A percentile compares a stretch with the other conserved stretches of the same genome.
Evolutionary conservation across 108 stramenopile species (phyloP).

Genomic region (Pseudonitzschia pungens): DNA sequence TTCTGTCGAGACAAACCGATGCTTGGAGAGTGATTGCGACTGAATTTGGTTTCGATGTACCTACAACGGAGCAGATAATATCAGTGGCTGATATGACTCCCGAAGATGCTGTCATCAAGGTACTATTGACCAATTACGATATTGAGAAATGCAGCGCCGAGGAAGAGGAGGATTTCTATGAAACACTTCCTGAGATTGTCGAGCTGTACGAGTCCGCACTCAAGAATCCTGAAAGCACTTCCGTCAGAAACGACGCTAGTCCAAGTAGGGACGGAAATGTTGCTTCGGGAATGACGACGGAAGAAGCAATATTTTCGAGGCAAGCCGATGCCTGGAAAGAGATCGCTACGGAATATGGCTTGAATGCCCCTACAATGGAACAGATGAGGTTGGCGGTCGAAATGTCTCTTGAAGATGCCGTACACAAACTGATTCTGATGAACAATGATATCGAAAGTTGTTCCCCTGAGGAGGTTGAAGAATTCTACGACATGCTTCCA

Average conservation of each 20-base stretch:
- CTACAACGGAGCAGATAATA: slow-evolving; percentile 33
- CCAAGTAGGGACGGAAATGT: not conserved
- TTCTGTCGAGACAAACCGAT: slow-evolving; percentile 25
- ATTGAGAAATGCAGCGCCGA: slow-evolving; percentile 14
- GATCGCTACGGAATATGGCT: slow-evolving; percentile 20
- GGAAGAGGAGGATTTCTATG: slow-evolving; percentile 2
- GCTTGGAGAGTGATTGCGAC: slow-evolving; percentile 30
- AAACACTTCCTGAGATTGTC: slow-evolving; percentile 8
- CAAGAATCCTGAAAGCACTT: not conserved
- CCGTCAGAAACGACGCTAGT: not conserved
- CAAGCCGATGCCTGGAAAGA: slow-evolving; percentile 34
- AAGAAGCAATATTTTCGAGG: slow-evolving; percentile 26
- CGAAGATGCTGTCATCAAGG: slow-evolving; percentile 20
- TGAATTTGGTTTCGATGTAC: slow-evolving; percentile 23
- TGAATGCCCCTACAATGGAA: slow-evolving; percentile 28
- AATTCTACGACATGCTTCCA: slow-evolving; percentile 2
- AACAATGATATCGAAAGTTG: slow-evolving; percentile 24
- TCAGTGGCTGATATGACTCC: slow-evolving; percentile 24
- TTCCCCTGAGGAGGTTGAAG: not conserved
- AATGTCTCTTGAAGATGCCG: slow-evolving; percentile 18
- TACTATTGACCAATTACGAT: slow-evolving; percentile 27
- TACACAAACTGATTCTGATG: slow-evolving; percentile 24
- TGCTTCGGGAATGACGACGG: slow-evolving; percentile 10
- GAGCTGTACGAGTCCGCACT: slow-evolving; percentile 24
- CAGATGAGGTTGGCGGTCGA: slow-evolving; percentile 31